Conservation (phyloP, 805 yeast species). For the Nakazawaea pomicola region DNA sequence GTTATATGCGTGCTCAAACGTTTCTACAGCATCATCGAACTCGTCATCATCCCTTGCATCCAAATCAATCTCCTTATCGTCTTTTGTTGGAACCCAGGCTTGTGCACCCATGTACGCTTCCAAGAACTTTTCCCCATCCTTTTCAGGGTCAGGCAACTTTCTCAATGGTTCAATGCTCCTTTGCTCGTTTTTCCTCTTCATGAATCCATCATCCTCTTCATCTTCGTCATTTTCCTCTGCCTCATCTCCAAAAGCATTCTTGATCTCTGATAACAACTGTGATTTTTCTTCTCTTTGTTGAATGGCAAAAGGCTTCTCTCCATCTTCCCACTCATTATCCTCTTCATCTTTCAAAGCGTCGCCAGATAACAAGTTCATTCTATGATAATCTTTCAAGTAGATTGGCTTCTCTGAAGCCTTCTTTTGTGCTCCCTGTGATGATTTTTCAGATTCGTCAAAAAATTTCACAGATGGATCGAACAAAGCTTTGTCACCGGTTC, state of each 20-base stretch:
- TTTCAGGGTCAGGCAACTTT: conserved; percentile 60
- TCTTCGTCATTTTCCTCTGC: conserved; percentile 39
- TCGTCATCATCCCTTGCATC: conserved; percentile 72
- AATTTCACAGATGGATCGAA: conserved; percentile 68
- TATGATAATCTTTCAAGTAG: conserved; percentile 87
- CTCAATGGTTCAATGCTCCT: conserved; percentile 15
- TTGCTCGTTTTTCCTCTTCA: conserved; percentile 52
- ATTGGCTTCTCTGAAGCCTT: conserved; percentile 59
- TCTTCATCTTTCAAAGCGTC: conserved; percentile 51
- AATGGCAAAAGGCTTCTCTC: conserved; percentile 66
- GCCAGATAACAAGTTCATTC: conserved; percentile 75
- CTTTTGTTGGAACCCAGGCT: conserved; percentile 84
- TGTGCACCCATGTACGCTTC: conserved; percentile 66
- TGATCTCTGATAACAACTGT: conserved; percentile 72
- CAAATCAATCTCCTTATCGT: conserved; percentile 46
- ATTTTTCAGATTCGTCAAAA: conserved; percentile 59
- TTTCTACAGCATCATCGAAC: conserved; percentile 88
- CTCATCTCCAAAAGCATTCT: conserved; percentile 53
- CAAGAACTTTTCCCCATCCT: conserved; percentile 65
- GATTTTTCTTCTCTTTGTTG: conserved; percentile 72
- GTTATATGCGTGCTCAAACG: conserved; percentile 88
- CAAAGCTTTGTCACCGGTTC: conserved; percentile 58
- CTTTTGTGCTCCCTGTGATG: conserved; percentile 22
- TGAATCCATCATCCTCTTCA: conserved; percentile 42
- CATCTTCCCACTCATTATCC: conserved; percentile 42